A percentile compares a stretch with the other conserved stretches of the same genome.
phyloP scores from a whole-genome alignment of 139 green algal species.

The Chlamydomonas eustigma region DNA sequence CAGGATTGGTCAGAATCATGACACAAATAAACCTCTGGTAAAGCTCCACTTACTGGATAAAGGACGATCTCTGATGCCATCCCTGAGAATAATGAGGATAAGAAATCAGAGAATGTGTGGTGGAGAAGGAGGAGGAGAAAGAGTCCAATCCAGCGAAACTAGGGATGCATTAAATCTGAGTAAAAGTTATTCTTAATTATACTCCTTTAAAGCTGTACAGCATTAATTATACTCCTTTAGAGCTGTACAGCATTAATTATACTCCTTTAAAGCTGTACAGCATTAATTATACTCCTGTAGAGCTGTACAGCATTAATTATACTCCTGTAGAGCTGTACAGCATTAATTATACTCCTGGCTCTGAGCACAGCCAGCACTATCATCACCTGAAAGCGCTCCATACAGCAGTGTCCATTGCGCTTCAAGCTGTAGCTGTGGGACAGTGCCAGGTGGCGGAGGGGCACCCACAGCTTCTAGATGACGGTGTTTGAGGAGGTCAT shows the following conservation, averaged over 20 bases:
- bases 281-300: not conserved
- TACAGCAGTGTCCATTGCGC: not conserved
- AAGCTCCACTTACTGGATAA: too few relatives aligned
- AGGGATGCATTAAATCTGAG: too few relatives aligned
- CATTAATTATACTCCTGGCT: too few relatives aligned
- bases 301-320: not conserved
- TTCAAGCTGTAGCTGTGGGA: not conserved
- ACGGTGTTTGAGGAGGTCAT: constrained; percentile 65
- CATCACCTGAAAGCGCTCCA: not conserved
- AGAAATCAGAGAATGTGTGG: too few relatives aligned
- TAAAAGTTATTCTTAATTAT: too few relatives aligned
- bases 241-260: not conserved
- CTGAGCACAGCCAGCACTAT: not conserved
- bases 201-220: not conserved
- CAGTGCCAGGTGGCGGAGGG: not conserved
- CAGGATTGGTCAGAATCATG: too few relatives aligned
- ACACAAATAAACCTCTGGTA: not conserved
- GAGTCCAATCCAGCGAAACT: too few relatives aligned
- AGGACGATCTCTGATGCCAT: too few relatives aligned
- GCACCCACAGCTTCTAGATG: constrained; percentile 10
- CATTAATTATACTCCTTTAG: not conserved
- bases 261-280: not conserved
- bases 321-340: not conserved
- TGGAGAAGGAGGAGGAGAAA: too few relatives aligned
- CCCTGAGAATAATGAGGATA: too few relatives aligned